These are phyloP conservation scores for Chloris gayana DNA, from an alignment of 176 grass and related monocot species.

Conservation along the genomic window DNA sequence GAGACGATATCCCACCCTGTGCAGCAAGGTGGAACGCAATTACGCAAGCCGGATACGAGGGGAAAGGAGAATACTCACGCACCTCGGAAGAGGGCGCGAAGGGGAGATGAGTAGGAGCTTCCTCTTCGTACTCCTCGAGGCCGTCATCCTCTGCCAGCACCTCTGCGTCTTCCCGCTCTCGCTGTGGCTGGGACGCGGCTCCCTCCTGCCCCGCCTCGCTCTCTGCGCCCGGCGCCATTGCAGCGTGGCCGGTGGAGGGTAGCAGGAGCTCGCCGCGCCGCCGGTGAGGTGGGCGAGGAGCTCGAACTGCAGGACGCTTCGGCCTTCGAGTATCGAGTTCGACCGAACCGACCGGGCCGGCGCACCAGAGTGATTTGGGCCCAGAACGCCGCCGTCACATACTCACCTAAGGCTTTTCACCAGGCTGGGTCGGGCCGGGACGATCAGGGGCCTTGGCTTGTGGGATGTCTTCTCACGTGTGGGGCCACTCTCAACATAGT, in stretches of 20 bases:
- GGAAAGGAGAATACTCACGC: neutral
- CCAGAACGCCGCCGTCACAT: neutral
- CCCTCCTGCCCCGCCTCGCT: neutral
- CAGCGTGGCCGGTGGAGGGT: neutral
- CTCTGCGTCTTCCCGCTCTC: neutral
- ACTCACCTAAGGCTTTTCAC: too few relatives aligned
- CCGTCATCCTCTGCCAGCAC: neutral
- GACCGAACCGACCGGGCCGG: neutral
- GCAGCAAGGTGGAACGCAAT: neutral
- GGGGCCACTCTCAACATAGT: too few relatives aligned
- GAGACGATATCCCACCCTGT: neutral
- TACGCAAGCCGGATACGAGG: neutral
- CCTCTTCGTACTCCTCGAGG: constrained; percentile 30
- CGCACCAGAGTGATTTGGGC: neutral
- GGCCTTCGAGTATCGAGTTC: neutral
- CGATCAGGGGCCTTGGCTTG: too few relatives aligned
- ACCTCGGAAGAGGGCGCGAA: constrained; percentile 77
- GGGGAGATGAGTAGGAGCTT: constrained; percentile 73
- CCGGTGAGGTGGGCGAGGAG: constrained; percentile 19
- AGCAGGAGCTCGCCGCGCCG: neutral
- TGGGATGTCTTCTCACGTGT: too few relatives aligned
- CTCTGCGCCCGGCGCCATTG: constrained; percentile 1
- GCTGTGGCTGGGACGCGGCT: neutral
- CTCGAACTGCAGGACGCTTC: neutral
- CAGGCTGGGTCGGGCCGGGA: neutral